Conservation (phyloP, 2,329 filamentous ascomycete species). For the Venturia asperata region DNA sequence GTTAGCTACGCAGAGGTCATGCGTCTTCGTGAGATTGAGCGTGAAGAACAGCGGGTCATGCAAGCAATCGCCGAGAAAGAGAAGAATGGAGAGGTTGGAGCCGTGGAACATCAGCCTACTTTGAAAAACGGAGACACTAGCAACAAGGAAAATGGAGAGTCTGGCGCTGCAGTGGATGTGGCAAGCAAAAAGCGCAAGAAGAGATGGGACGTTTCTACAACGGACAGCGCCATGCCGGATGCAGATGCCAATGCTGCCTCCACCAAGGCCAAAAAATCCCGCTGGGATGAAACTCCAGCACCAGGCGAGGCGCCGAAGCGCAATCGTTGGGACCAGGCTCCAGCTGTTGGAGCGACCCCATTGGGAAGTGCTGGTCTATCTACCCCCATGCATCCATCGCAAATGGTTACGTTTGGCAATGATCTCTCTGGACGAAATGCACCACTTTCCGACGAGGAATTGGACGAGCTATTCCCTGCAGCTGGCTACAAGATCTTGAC, state of each 20-base stretch:
- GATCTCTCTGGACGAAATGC: constrained; percentile 75
- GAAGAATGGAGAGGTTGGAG: constrained; percentile 44
- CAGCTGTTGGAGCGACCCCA: constrained; percentile 60
- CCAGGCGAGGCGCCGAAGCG: constrained; percentile 49
- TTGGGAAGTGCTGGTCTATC: constrained; percentile 41
- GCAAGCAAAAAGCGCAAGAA: constrained; percentile 63
- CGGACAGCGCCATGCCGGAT: constrained; percentile 38
- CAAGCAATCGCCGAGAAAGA: constrained; percentile 73
- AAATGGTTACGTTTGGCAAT: constrained; percentile 62
- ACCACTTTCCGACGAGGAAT: constrained; percentile 69
- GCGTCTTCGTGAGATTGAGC: constrained; percentile 81
- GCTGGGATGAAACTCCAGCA: constrained; percentile 79
- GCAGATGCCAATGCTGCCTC: constrained; percentile 42
- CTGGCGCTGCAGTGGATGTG: constrained; percentile 57
- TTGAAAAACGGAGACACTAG: constrained; percentile 55
- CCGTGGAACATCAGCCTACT: constrained; percentile 62
- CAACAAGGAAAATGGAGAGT: constrained; percentile 67
- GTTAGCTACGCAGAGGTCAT: constrained; percentile 85
- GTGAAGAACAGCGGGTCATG: constrained; percentile 82
- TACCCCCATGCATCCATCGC: constrained; percentile 39
- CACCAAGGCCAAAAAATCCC: constrained; percentile 64
- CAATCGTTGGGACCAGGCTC: constrained; percentile 93
- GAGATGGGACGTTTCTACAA: constrained; percentile 79
- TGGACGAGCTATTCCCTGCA: constrained; percentile 81
- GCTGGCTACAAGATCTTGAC: constrained; percentile 91